Conservation (phyloP, 1,139 yeast species). For the Candida sanyaensis region DNA sequence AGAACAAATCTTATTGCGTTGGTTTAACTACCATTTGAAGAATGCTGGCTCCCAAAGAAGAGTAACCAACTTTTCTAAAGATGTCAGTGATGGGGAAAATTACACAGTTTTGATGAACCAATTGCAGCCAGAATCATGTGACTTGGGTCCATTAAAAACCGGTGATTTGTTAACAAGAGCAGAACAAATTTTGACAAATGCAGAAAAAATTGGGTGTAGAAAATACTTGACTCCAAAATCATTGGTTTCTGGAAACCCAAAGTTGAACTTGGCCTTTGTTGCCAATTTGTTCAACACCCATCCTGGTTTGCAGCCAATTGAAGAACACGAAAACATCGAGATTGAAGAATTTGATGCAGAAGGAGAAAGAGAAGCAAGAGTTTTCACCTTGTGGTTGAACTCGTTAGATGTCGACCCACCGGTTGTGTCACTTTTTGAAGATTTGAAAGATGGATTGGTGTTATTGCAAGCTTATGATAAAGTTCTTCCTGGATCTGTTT, state of each 20-base stretch:
- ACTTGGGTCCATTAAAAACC: slow-evolving; percentile 77
- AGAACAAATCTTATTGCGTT: slow-evolving; percentile 92
- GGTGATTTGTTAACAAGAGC: slow-evolving; percentile 77
- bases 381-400: slow-evolving; percentile 95
- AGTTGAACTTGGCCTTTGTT: slow-evolving; percentile 93
- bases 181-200: slow-evolving; percentile 78
- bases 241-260: slow-evolving; percentile 94
- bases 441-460: slow-evolving; percentile 88
- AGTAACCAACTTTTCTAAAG: slow-evolving; percentile 82
- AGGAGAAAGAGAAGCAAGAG: slow-evolving; percentile 99
- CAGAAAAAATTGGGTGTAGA: slow-evolving; percentile 90
- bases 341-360: slow-evolving; percentile 98
- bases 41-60: slow-evolving; percentile 91
- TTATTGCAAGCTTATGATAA: slow-evolving; percentile 92
- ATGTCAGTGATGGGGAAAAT: slow-evolving; percentile 93
- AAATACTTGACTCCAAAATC: slow-evolving; percentile 94
- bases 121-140: slow-evolving; percentile 82
- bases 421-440: slow-evolving; percentile 88
- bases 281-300: slow-evolving; percentile 95
- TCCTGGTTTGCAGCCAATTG: slow-evolving; percentile 96
- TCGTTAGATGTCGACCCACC: slow-evolving; percentile 96
- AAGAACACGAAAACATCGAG: slow-evolving; percentile 85
- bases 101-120: slow-evolving; percentile 88
- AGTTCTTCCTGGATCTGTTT: slow-evolving; percentile 91
- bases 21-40: slow-evolving; percentile 96